Conservation (phyloP, 768 basidiomycete species). For the Auricularia sp. region DNA sequence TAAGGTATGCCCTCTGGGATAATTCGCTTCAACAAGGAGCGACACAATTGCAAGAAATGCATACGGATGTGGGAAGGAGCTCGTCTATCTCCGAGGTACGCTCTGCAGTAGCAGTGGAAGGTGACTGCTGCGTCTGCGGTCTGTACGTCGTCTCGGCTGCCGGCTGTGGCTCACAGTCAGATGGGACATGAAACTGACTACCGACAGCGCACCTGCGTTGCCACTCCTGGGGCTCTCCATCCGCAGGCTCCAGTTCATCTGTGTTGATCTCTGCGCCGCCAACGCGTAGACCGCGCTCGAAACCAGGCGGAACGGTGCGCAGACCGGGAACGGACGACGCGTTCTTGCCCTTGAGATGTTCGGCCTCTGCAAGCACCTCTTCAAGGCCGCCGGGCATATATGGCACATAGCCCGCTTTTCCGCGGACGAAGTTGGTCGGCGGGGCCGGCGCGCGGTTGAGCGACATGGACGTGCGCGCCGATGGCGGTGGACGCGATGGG, state of each 20-base stretch:
- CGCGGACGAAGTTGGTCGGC: conserved; percentile 74
- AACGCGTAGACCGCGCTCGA: conserved; percentile 68
- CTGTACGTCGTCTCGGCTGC: not conserved
- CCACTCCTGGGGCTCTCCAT: not conserved
- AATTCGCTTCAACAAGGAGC: not conserved
- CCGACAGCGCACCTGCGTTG: not conserved
- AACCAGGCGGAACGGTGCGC: conserved; percentile 70
- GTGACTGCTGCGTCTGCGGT: not conserved
- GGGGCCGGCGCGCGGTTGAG: conserved; percentile 76
- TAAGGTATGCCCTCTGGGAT: conserved; percentile 46
- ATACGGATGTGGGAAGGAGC: conserved; percentile 32
- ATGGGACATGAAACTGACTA: not conserved
- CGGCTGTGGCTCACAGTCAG: not conserved
- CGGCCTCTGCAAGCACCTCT: conserved; percentile 34
- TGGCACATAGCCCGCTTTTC: conserved; percentile 87
- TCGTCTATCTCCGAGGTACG: conserved; percentile 6
- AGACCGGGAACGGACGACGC: conserved; percentile 20
- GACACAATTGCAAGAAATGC: conserved; percentile 3
- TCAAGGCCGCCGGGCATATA: conserved; percentile 93
- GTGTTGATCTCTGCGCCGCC: conserved; percentile 22
- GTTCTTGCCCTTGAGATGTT: conserved; percentile 20
- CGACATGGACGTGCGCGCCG: conserved; percentile 76
- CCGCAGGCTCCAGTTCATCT: conserved; percentile 41
- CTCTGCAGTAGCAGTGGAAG: not conserved
- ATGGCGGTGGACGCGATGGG: conserved; percentile 42